These are phyloP conservation scores for Fusarium pilosicola DNA, from an alignment of 2,329 filamentous ascomycete species.

Conservation along the genomic window DNA sequence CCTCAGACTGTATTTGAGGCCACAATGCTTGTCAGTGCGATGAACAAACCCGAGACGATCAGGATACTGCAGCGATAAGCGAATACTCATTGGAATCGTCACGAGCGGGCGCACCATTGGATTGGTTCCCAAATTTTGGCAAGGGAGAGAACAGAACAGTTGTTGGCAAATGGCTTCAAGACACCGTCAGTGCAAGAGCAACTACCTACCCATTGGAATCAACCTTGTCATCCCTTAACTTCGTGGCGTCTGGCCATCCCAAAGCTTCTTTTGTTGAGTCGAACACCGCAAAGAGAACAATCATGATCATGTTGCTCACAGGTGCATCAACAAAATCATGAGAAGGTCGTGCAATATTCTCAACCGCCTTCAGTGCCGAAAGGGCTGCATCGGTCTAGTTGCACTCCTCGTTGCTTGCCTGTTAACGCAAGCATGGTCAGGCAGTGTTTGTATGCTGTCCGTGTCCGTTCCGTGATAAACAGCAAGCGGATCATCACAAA, in stretches of 20 bases:
- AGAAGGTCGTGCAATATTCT: constrained; percentile 6
- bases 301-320: constrained; percentile 7
- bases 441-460: constrained; percentile 7
- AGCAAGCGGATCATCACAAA: constrained; percentile 21
- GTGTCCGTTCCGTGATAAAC: background rate
- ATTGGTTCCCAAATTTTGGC: background rate
- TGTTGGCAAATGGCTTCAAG: constrained; percentile 12
- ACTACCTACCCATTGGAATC: background rate
- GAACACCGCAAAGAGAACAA: background rate
- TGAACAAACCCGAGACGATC: background rate
- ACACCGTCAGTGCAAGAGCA: constrained; percentile 11
- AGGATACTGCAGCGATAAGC: background rate
- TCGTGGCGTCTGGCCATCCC: constrained; percentile 25
- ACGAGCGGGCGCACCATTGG: background rate
- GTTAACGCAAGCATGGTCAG: constrained; percentile 27
- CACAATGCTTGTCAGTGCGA: background rate
- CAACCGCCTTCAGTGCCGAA: background rate
- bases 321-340: constrained; percentile 27
- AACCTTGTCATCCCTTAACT: constrained; percentile 8
- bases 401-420: constrained; percentile 1
- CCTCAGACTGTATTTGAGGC: constrained; percentile 1
- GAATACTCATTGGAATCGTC: background rate
- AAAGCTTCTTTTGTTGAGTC: constrained; percentile 29
- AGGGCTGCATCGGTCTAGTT: background rate
- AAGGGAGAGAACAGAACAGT: constrained; percentile 20